Percentiles rank a stretch among this genome's conserved stretches.
Conservation (phyloP, 208 protist genomes). For the Acanthamoeba sp. region DNA sequence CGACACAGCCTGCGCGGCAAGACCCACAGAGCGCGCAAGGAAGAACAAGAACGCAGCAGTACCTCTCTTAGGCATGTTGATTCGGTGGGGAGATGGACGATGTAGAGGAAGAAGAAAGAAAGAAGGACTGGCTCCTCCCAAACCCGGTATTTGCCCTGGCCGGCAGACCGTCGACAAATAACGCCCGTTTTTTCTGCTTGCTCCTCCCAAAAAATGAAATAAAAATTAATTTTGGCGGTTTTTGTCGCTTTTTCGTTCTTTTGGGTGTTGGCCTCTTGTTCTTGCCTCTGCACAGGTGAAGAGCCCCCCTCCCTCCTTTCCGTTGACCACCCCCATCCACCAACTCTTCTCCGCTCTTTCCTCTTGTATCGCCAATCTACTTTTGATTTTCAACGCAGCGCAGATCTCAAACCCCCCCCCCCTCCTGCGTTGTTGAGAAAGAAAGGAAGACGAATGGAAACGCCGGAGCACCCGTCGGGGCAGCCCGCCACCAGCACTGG, state of each 20-base stretch:
- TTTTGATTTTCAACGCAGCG: background rate
- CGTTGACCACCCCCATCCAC: background rate
- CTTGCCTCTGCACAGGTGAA: background rate
- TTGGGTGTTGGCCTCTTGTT: background rate
- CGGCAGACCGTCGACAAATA: background rate
- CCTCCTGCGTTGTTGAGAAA: no score
- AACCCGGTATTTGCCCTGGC: slow-evolving; percentile 5
- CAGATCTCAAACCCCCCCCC: no score
- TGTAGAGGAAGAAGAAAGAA: slow-evolving; percentile 60
- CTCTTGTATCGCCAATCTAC: background rate
- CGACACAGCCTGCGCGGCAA: background rate
- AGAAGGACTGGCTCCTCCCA: background rate
- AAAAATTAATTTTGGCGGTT: background rate
- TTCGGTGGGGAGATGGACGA: slow-evolving; percentile 20
- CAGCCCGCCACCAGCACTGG: background rate
- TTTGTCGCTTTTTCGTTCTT: background rate
- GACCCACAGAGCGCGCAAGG: background rate
- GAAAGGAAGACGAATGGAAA: background rate
- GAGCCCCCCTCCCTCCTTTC: no score
- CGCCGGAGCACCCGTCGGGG: background rate
- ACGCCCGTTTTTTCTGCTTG: background rate
- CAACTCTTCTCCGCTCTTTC: background rate
- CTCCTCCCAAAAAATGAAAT: background rate
- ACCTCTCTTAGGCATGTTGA: slow-evolving; percentile 53
- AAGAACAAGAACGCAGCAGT: background rate